Evolutionary conservation across 805 yeast species (phyloP), one percentile per base, ranked within the genome.

Genomic region (Candida tibetensis): DNA sequence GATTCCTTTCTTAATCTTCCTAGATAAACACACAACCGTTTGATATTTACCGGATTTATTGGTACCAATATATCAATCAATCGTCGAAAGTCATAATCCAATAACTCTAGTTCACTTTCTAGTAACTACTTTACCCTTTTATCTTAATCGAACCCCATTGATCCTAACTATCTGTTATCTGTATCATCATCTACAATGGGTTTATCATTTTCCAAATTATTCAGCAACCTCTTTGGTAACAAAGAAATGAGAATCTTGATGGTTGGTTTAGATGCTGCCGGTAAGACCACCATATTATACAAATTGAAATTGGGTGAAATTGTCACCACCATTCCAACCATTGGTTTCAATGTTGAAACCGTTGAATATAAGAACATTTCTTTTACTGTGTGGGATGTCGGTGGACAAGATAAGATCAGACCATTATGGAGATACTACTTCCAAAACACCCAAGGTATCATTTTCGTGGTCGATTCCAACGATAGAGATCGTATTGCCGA

Each of bases 191-290:
- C 25, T 21, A 40, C 35, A 32, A 64, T 65, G 71, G 71, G 71
- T 42, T 57, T 62, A 49, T 58, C 69, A 29, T 48, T 65, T 46
- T 64, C 70, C 36, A 65, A 62, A 52, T 57, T 65, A 52, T 64
- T 65, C 52, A 47, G 60, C 46, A 66, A 64, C 48, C 64, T 65
- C 47, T 65, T 64, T 46, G 70, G 70, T 44, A 60, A 60, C 59
- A 62, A 63, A 48, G 71, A 65, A 41, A 64, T 65, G 70, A 60
- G 71, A 54, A 65, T 65, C 45, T 62, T 65, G 54, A 64, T 65
- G 71, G 71, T 65, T 32, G 70, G 71, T 25, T 58, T 64, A 48
- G 70, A 64, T 51, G 70, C 69, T 32, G 71, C 70, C 39, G 71
- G 71, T 51, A 64, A 64, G 42, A 64, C 69, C 48, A 63, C 69